Base-by-base conservation (phyloP, 2,329 filamentous ascomycete species). In the Bipolaris oryzae region DNA sequence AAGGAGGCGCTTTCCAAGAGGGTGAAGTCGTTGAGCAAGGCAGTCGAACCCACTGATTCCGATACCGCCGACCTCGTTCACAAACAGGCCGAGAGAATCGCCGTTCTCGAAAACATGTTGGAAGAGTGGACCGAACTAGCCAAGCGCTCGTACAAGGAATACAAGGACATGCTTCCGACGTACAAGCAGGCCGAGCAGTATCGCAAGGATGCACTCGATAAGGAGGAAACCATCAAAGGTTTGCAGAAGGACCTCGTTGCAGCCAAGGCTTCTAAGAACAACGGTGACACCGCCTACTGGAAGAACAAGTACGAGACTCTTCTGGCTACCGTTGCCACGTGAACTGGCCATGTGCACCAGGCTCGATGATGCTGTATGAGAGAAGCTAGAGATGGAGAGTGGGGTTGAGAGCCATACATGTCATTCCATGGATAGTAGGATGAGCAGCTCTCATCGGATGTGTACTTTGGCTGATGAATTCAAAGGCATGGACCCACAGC, bases 81-180 rank as follows among this genome's bases (percentile, higher is more conserved):
- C 3, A n/a, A 51, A 20, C 50, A 61, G 25, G 56, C 66, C 15
- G 35, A 62, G 31, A 52, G 62, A 53, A 62, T 64, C 10, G 15
- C 16, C 5, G 37, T 37, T 7, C 55, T 62, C 15, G 55, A 71
- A 48, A 31, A 2, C 2, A 38, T 52, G 25, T 31, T 66, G 2
- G 31, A 55, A 7, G 62, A 67, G 43, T 73, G 70, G 70, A 63
- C 51, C 7, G 48, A 64, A 10, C 43, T 73, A 0, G 70, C 67
- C 7, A 66, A 64, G 71, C 57, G 52, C 16, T 68, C 69, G 1
- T 73, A 72, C 55, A 49, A 55, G 7, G 61, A 70, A 50, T 74
- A 71, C 50, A 65, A 68, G 48, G 61, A 63, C 0, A 59, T 72
- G 50, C 52, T 66, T 5, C 62, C 68, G 1, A 51, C 35, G 2